Base-by-base conservation (phyloP, 768 basidiomycete species). In the Pulveroboletus ravenelii region DNA sequence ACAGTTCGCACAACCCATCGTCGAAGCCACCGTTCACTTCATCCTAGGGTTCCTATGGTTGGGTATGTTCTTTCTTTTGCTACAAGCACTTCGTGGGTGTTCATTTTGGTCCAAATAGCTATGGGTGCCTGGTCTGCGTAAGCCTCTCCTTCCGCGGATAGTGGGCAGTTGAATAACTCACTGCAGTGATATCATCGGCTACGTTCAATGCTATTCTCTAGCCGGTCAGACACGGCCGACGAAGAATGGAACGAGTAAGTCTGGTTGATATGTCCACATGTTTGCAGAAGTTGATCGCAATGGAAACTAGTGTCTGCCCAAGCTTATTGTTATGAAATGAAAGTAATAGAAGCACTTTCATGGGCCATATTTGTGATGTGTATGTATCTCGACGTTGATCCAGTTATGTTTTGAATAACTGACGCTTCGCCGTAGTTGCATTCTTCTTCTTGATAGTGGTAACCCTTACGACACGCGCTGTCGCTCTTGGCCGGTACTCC, bases 91-190 rank as follows among this genome's bases (percentile, higher is more conserved):
- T 35, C n/a, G 10, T 34, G 15, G 27, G 37, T 38, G 39, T 23
- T 67, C 27, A 54, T n/a, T 6, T 53, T 48, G 36, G 18, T 50
- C 17, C 13, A 42, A 61, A 52, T 59, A 89, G 88, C 82, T 20
- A 79, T 86, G 80, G 87, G 76, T 30, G 80, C 88, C 15, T 90
- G 87, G 86, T 70, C 85, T 20, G 75, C 76, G 86, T 89, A 65
- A 65, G 80, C 45, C 23, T 34, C 57, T 50, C 38, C 15, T 41
- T 40, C 6, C 17, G 13, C 10, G n/a, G 3, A 41, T 8, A 23
- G 17, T 42, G 35, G 35, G 23, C 17, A 40, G 20, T 34, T 45
- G 34, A 54, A 53, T 43, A 42, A 59, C 41, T 17, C 17, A 40
- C 50, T 15, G 23, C 50, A 89, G 87, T 30, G 88, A 91, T 66